Evolutionary conservation across 2,329 filamentous ascomycete species (phyloP), one percentile per base, ranked within the genome.

Genomic region (Ophiostoma fasciatum): DNA sequence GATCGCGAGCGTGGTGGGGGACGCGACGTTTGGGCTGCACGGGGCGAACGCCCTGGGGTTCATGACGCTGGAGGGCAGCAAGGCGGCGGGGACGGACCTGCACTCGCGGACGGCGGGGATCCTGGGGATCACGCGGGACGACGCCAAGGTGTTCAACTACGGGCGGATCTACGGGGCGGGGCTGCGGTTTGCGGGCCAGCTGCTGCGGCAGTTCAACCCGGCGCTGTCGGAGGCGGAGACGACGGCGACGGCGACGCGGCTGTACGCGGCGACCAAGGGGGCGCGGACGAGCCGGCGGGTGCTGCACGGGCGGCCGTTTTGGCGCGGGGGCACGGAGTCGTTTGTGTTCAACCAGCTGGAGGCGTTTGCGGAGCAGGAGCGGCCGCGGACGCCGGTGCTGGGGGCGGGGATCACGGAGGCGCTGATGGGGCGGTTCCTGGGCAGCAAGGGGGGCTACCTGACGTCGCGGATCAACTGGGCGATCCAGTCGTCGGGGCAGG

Each of bases 381-480:
- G 74, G 25, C 88, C 90, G 9, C 74, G 83, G 4, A 98, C 90
- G 0, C 90, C 90, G 0, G 87, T 94, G 0, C 68, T 98, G 4
- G 90, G 84, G 4, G 90, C 90, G 9, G 88, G 87, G 13, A 98
- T 98, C 46, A 98, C 90, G 0, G 85, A 98, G 59, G 90, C 92
- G 0, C 63, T 98, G 15, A 92, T 93, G 78, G 69, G 78, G 36
- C 77, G 82, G 13, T 93, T 80, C 51, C 77, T 98, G 48, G 82
- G 71, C 56, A n/a, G n/a, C n/a, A 90, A 83, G 51, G 85, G 87
- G 25, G 83, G 79, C 17, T 98, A 94, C 59, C 78, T 98, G 61
- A 94, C 90, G 1, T 92, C 82, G 14, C 78, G 92, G 23, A 96
- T 98, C 59, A 98, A 98, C 53, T 98, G 90, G 90, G 90, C 90